These are phyloP conservation scores for Lasiosphaeria ovina DNA, from an alignment of 495 filamentous ascomycete genomes.

Conservation along the genomic window DNA sequence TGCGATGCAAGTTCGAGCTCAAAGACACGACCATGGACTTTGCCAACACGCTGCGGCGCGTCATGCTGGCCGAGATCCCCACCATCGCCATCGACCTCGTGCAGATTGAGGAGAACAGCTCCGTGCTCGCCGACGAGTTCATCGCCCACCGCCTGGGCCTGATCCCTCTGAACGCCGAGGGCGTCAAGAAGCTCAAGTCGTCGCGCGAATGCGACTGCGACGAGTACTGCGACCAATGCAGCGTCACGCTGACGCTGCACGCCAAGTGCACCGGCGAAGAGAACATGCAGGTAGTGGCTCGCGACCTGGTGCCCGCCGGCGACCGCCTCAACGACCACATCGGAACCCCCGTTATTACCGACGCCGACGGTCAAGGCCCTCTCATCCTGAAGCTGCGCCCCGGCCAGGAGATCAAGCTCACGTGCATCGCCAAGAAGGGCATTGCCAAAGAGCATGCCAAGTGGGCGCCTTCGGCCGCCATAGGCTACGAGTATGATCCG, in stretches of 20 bases:
- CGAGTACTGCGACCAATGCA: constrained; percentile 85
- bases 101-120: constrained; percentile 88
- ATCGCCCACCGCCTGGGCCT: constrained; percentile 90
- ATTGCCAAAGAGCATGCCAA: constrained; percentile 99
- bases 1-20: constrained; percentile 79
- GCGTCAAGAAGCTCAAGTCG: constrained; percentile 79
- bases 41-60: constrained; percentile 90
- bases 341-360: constrained; percentile 84
- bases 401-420: constrained; percentile 82
- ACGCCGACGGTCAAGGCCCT: constrained; percentile 73
- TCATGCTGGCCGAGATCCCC: constrained; percentile 91
- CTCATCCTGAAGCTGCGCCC: constrained; percentile 87
- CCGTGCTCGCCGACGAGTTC: constrained; percentile 93
- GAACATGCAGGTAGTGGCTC: constrained; percentile 85
- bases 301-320: constrained; percentile 73
- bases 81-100: constrained; percentile 94
- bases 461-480: constrained; percentile 86
- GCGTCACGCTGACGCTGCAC: constrained; percentile 75
- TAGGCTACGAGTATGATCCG: constrained; percentile 97
- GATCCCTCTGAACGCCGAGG: constrained; percentile 79
- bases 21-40: constrained; percentile 78
- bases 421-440: constrained; percentile 94
- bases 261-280: constrained; percentile 78
- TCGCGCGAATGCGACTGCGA: constrained; percentile 97
- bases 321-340: constrained; percentile 58